Conservation (phyloP, 2,329 filamentous ascomycete genomes). For the Phaeosphaeria sp. region DNA sequence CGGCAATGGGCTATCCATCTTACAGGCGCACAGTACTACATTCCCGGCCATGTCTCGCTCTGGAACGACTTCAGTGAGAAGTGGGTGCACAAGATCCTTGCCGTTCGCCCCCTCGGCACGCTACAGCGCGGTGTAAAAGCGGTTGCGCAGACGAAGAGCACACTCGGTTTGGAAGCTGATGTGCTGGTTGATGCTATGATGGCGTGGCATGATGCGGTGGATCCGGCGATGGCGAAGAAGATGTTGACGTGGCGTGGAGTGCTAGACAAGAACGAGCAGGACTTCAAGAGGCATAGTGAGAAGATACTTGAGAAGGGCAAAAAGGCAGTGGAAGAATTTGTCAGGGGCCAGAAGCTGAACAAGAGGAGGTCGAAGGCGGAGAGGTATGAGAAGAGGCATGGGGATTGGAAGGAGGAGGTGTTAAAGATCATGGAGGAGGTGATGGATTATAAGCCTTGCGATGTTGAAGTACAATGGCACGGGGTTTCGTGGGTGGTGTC, state of each 20-base stretch:
- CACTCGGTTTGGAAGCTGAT: background rate
- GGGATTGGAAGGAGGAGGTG: background rate
- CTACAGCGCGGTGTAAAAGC: background rate
- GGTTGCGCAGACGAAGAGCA: slow-evolving; percentile 2
- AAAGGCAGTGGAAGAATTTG: slow-evolving; percentile 7
- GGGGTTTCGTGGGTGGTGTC: too few species aligned
- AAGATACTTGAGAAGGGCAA: slow-evolving; percentile 5
- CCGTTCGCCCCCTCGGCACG: slow-evolving; percentile 3
- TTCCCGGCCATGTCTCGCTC: background rate
- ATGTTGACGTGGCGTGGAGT: slow-evolving; percentile 1
- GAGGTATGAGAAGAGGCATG: slow-evolving; percentile 9
- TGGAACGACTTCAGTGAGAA: background rate
- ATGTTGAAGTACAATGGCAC: too few species aligned
- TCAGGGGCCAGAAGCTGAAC: background rate
- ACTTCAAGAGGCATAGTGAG: slow-evolving; percentile 2
- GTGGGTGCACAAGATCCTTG: background rate
- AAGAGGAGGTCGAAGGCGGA: slow-evolving; percentile 10
- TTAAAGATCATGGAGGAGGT: background rate
- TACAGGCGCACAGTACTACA: slow-evolving; percentile 5
- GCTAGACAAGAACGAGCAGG: slow-evolving; percentile 1
- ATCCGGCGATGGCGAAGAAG: slow-evolving; percentile 7
- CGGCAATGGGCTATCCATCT: slow-evolving; percentile 9
- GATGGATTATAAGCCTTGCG: background rate
- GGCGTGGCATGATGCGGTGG: slow-evolving; percentile 6
- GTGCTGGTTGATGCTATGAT: slow-evolving; percentile 2